Conservation (phyloP, 2,329 filamentous ascomycete species). For the Venturia pyrina region DNA sequence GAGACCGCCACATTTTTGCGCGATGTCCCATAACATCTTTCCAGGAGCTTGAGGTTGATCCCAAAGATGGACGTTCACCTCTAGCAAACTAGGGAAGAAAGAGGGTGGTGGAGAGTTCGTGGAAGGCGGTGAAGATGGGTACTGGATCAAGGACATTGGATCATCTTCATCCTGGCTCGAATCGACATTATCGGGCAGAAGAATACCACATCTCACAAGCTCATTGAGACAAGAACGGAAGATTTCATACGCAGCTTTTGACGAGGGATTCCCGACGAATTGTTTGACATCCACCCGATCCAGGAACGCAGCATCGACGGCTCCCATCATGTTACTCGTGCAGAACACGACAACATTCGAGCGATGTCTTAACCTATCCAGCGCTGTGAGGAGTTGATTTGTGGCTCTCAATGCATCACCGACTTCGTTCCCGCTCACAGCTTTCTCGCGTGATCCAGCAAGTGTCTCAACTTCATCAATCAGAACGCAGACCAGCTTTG, state of each 20-base stretch:
- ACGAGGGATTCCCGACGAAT: slow-evolving; percentile 30
- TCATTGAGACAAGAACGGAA: slow-evolving; percentile 38
- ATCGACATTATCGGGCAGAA: not conserved
- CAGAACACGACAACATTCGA: slow-evolving; percentile 40
- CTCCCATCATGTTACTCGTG: slow-evolving; percentile 38
- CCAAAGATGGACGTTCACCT: slow-evolving; percentile 20
- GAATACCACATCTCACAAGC: slow-evolving; percentile 26
- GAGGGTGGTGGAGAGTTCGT: not conserved
- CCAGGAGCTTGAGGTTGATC: slow-evolving; percentile 19
- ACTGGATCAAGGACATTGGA: slow-evolving; percentile 9
- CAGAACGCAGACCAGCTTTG: slow-evolving; percentile 34
- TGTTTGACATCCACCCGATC: slow-evolving; percentile 40
- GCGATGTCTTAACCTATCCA: slow-evolving; percentile 34
- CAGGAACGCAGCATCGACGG: slow-evolving; percentile 39
- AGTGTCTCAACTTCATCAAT: slow-evolving; percentile 43
- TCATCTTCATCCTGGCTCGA: slow-evolving; percentile 17
- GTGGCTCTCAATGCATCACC: slow-evolving; percentile 38
- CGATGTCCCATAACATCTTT: slow-evolving; percentile 22
- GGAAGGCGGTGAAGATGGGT: not conserved
- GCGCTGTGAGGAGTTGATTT: slow-evolving; percentile 38
- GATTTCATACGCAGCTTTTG: slow-evolving; percentile 36
- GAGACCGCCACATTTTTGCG: slow-evolving; percentile 26
- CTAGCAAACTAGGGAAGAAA: slow-evolving; percentile 1
- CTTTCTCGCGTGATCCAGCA: slow-evolving; percentile 33
- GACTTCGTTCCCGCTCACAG: slow-evolving; percentile 31